A percentile compares a stretch with the other conserved stretches of the same genome.
These are phyloP conservation scores for Cenchrus americanus DNA, from an alignment of 176 grass and related monocot species.

Conservation along the genomic window DNA sequence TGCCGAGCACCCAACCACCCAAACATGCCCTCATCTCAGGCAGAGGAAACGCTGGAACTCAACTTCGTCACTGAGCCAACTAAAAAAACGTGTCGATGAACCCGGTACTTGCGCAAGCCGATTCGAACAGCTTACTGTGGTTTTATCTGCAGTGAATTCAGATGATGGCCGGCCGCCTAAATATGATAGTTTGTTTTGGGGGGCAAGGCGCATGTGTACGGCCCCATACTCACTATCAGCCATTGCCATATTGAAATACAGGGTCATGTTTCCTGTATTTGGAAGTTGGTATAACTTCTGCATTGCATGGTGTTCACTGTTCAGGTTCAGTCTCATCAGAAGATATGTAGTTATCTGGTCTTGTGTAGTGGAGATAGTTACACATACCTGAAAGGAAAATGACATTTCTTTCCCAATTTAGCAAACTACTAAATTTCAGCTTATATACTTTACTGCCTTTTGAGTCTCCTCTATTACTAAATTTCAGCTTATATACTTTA, in stretches of 20 bases:
- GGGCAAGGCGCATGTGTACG: no score
- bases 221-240: neutral
- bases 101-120: neutral
- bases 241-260: no score
- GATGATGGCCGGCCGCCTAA: neutral
- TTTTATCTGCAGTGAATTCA: neutral
- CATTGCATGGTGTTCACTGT: neutral
- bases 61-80: neutral
- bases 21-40: neutral
- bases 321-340: neutral
- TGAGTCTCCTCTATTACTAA: slow-evolving; percentile 5
- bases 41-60: neutral
- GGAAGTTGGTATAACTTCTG: neutral
- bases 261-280: neutral
- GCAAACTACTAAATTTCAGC: neutral
- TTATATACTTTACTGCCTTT: slow-evolving; percentile 6
- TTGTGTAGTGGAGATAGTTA: neutral
- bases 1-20: neutral
- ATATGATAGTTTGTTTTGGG: neutral
- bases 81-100: neutral
- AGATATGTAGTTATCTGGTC: no score
- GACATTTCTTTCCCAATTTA: neutral
- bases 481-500: slow-evolving; percentile 14
- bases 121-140: neutral
- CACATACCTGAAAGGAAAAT: neutral